phyloP scores from a whole-genome alignment of 176 grass and related monocot species.

The Oryza coarctata region DNA sequence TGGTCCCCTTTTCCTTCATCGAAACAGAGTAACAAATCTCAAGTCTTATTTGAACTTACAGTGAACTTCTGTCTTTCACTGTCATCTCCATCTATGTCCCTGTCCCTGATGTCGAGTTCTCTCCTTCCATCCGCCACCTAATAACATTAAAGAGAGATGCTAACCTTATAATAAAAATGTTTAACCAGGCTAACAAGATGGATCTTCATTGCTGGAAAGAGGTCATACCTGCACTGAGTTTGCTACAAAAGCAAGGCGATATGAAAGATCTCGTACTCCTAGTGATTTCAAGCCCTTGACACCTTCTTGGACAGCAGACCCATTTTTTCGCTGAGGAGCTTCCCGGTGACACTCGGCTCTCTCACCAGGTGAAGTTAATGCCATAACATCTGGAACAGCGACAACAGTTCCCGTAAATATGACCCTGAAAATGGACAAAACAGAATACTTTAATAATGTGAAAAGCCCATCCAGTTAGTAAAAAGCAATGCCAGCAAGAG shows the following conservation, averaged over 20 bases:
- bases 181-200: not conserved
- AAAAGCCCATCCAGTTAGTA: not conserved
- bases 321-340: slow-evolving; percentile 77
- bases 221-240: slow-evolving; percentile 82
- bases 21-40: not conserved
- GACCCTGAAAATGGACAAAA: slow-evolving; percentile 47
- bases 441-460: not conserved
- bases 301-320: slow-evolving; percentile 76
- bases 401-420: slow-evolving; percentile 91
- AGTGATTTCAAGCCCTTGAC: slow-evolving; percentile 84
- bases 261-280: slow-evolving; percentile 93
- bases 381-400: slow-evolving; percentile 94
- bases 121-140: slow-evolving; percentile 89
- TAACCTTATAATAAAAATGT: not conserved
- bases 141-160: slow-evolving; percentile 20
- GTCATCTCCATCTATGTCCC: slow-evolving; percentile 76
- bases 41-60: slow-evolving; percentile 48
- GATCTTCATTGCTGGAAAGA: slow-evolving; percentile 18
- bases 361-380: slow-evolving; percentile 92
- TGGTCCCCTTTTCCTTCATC: not conserved
- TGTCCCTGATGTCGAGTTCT: slow-evolving; percentile 72
- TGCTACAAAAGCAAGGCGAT: slow-evolving; percentile 88
- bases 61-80: slow-evolving; percentile 73
- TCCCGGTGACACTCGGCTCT: slow-evolving; percentile 91
- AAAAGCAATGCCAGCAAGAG: not conserved